Evolutionary conservation across 768 basidiomycete species (phyloP).

Genomic region (Hebeloma cylindrosporum): DNA sequence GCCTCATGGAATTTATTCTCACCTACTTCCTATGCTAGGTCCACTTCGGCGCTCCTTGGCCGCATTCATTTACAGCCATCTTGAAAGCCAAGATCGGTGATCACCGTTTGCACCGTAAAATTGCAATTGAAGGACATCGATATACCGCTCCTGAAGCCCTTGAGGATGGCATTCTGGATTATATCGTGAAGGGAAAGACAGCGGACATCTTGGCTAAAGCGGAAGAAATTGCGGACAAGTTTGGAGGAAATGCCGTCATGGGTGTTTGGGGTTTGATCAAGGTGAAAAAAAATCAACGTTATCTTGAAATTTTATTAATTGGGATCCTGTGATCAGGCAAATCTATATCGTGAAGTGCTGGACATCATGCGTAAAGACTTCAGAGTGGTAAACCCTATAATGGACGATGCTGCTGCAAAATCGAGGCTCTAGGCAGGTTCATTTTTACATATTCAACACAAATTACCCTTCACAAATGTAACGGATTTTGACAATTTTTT

Average conservation of each 20-base stretch:
- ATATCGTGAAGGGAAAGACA: constrained; percentile 62
- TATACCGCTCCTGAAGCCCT: constrained; percentile 75
- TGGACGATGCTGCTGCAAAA: constrained; percentile 53
- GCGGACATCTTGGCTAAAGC: constrained; percentile 62
- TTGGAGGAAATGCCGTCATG: constrained; percentile 48
- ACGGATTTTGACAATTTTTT: background rate
- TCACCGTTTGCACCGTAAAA: constrained; percentile 60
- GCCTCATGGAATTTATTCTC: background rate
- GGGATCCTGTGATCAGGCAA: constrained; percentile 35
- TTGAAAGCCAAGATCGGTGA: constrained; percentile 65
- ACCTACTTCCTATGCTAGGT: constrained; percentile 43
- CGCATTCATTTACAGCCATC: constrained; percentile 66
- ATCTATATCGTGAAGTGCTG: constrained; percentile 57
- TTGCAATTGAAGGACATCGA: constrained; percentile 77
- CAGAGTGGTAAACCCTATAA: constrained; percentile 31
- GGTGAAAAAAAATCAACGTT: constrained; percentile 35
- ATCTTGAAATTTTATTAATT: background rate
- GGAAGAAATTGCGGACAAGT: constrained; percentile 54
- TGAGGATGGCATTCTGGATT: constrained; percentile 66
- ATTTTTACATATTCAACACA: background rate
- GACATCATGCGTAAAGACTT: constrained; percentile 40
- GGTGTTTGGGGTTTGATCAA: constrained; percentile 79
- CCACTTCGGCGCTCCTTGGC: constrained; percentile 82
- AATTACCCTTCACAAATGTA: background rate
- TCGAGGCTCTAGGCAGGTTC: constrained; percentile 40